These are phyloP conservation scores for Ogataea parapolymorpha DNA, from an alignment of 805 yeast species.

Conservation along the genomic window DNA sequence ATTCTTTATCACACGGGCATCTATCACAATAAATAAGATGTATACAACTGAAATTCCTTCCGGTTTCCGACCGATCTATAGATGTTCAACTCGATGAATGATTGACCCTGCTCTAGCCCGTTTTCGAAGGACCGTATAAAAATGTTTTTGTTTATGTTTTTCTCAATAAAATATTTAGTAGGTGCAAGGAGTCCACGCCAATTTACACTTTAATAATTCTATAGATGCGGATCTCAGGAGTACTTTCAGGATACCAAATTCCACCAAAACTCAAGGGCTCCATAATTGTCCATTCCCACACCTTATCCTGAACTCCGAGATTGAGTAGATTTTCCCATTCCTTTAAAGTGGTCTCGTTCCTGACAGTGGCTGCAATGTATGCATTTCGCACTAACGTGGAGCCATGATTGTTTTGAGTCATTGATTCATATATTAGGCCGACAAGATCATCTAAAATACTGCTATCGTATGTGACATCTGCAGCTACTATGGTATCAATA, in stretches of 20 bases:
- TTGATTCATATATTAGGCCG: constrained; percentile 41
- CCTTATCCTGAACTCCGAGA: constrained; percentile 22
- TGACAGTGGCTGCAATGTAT: constrained; percentile 67
- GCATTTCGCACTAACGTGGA: constrained; percentile 22
- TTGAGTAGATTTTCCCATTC: constrained; percentile 40
- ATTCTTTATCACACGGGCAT: constrained; percentile 7
- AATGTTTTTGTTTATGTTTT: constrained; percentile 14
- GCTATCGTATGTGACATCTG: constrained; percentile 86
- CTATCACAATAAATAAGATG: background rate
- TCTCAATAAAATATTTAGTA: constrained; percentile 2
- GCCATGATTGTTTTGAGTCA: constrained; percentile 19
- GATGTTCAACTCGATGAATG: too few relatives aligned
- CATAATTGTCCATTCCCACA: constrained; percentile 28
- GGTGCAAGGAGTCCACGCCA: constrained; percentile 8
- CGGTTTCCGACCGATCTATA: background rate
- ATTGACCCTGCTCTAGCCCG: background rate
- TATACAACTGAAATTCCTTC: background rate
- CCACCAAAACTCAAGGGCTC: constrained; percentile 1
- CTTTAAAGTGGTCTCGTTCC: constrained; percentile 53
- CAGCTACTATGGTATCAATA: constrained; percentile 62
- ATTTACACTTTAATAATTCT: constrained; percentile 21
- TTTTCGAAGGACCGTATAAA: background rate
- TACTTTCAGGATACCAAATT: constrained; percentile 23
- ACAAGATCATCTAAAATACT: constrained; percentile 54
- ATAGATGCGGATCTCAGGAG: constrained; percentile 26